Evolutionary conservation across 1,139 yeast species (phyloP), one percentile per base, ranked within the genome.

Genomic region (Geotrichum carabidarum): DNA sequence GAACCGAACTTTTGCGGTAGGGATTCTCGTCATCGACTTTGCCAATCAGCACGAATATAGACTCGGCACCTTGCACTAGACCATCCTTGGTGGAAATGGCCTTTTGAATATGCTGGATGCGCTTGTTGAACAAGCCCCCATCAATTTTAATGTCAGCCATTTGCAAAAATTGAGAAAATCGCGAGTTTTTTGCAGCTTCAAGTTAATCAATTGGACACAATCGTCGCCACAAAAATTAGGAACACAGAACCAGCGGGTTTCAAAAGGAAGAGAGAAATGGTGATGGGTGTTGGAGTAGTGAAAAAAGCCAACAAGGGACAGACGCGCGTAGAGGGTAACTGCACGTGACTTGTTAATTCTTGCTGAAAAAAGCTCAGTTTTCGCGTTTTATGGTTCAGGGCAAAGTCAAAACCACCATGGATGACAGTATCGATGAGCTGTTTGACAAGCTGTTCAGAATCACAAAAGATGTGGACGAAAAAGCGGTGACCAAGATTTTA

Each of bases 21-120:
- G 96, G 95, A 68, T 90, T 87, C 59, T 86, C 93, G 57, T 87
- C 94, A 65, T 87, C 90, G 44, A 86, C 76, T 9, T 93, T 87
- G 9, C 97, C 97, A 50, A 86, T 84, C 11, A 87, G 80, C 47
- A 86, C 79, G 58, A 88, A 71, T 32, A 88, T 66, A 18, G 86
- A 79, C 37, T 80, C 74, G 60, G 77, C 80, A 44, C 75, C 77
- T 56, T 72, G 75, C 69, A 79, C 79, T 52, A 68, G 73, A 38
- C 70, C 65, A 7, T 72, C 72, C 30, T 62, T 60, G 42, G 74
- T 68, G 51, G 64, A 60, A 18, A 78, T 61, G 46, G 69, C 68
- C 57, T 71, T 67, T 60, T 78, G 82, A 44, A 78, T 63, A 37
- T 62, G 62, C 53, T 70, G 74, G 38, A 77, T 65, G 59, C 82